phyloP scores from a whole-genome alignment of 108 stramenopile genomes.

The Nannochloropsis oceanica region DNA sequence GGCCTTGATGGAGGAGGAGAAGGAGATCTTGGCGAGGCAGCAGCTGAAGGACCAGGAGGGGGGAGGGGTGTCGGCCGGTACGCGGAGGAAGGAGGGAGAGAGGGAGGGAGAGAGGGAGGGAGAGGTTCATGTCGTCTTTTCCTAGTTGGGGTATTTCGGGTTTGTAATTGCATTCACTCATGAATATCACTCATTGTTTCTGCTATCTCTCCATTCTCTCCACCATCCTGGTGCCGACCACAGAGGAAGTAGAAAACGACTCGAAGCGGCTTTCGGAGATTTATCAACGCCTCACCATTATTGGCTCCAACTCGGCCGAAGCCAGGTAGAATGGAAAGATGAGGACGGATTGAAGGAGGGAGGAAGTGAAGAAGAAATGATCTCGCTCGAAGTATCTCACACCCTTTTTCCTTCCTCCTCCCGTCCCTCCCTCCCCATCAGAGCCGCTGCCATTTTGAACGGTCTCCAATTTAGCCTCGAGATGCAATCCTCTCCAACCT shows the following conservation, averaged over 20 bases:
- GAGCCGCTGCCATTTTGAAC: conserved; percentile 47
- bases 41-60: conserved; percentile 41
- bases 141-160: background rate
- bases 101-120: conserved; percentile 6
- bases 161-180: background rate
- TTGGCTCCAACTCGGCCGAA: conserved; percentile 46
- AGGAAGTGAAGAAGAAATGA: background rate
- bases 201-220: background rate
- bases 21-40: conserved; percentile 30
- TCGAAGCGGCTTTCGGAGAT: conserved; percentile 37
- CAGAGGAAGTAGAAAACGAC: conserved; percentile 30
- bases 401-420: background rate
- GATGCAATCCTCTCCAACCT: conserved; percentile 57
- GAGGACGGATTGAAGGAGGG: background rate
- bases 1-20: conserved; percentile 35
- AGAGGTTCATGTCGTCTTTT: background rate
- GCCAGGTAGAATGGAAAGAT: background rate
- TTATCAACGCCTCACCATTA: conserved; percentile 37
- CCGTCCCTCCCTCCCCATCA: background rate
- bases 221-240: background rate
- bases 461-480: conserved; percentile 70
- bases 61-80: conserved; percentile 17
- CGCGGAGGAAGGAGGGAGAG: background rate
- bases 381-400: background rate
- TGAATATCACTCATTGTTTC: background rate